phyloP scores from a whole-genome alignment of 192 early-diverging fungal genomes.

The Coemansia sp. region DNA sequence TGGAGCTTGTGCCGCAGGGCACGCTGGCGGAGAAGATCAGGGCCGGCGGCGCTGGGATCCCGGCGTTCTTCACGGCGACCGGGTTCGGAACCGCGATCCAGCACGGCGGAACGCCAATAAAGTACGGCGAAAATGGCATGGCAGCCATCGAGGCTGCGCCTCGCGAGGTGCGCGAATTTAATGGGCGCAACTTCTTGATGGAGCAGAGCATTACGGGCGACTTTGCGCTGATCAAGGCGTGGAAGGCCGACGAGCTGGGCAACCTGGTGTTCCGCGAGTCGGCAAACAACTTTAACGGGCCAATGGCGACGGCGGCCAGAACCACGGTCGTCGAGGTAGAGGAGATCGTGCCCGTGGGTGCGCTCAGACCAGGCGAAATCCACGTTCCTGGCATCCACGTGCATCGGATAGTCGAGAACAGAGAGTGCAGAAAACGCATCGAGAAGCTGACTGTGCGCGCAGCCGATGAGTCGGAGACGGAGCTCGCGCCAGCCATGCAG shows the following conservation, averaged over 20 bases:
- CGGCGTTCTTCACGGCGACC: constrained; percentile 65
- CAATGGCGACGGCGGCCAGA: constrained; percentile 65
- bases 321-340: constrained; percentile 72
- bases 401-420: constrained; percentile 62
- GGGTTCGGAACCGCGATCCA: constrained; percentile 66
- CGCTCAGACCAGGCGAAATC: constrained; percentile 62
- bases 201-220: constrained; percentile 70
- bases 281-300: constrained; percentile 71
- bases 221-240: constrained; percentile 71
- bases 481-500: constrained; percentile 35
- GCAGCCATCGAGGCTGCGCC: constrained; percentile 55
- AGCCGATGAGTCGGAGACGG: constrained; percentile 1
- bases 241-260: constrained; percentile 70
- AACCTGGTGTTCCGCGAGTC: constrained; percentile 67
- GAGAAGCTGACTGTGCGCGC: constrained; percentile 50
- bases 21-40: constrained; percentile 71
- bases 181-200: constrained; percentile 62
- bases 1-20: constrained; percentile 69
- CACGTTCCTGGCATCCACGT: constrained; percentile 72
- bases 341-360: constrained; percentile 65
- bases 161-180: constrained; percentile 59
- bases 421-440: constrained; percentile 65
- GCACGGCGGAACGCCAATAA: constrained; percentile 66
- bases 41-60: constrained; percentile 71
- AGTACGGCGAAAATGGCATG: constrained; percentile 57